Evolutionary conservation across 768 basidiomycete genomes (phyloP).

Genomic region (Epithele typhae): DNA sequence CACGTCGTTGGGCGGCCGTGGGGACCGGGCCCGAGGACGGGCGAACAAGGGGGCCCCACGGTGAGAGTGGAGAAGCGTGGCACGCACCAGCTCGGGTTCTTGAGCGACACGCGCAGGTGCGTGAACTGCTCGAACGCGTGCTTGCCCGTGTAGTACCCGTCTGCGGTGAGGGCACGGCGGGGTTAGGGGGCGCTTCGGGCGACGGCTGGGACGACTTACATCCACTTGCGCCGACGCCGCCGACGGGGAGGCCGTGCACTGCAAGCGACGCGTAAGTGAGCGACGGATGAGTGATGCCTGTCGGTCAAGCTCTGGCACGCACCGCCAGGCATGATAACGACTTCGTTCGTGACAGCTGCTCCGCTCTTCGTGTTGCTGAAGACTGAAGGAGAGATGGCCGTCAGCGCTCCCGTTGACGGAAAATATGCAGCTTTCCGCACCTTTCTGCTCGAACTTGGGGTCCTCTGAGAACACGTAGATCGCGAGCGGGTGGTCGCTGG

Average conservation of each 20-base stretch:
- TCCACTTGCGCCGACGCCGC: conserved; percentile 68
- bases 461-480: conserved; percentile 75
- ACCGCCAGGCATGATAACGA: conserved; percentile 57
- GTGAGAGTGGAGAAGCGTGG: neutral
- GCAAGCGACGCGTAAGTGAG: too few relatives aligned
- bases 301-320: too few relatives aligned
- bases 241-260: conserved; percentile 68
- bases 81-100: conserved; percentile 36
- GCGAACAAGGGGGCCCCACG: neutral
- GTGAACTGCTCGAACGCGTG: conserved; percentile 76
- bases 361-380: conserved; percentile 71
- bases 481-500: conserved; percentile 67
- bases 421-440: conserved; percentile 29
- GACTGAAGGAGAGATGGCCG: conserved; percentile 38
- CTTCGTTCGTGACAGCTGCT: conserved; percentile 65
- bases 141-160: conserved; percentile 69
- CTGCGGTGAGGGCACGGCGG: conserved; percentile 28
- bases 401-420: too few relatives aligned
- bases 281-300: too few relatives aligned
- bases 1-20: too few relatives aligned
- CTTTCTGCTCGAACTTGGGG: conserved; percentile 53
- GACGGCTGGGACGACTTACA: conserved; percentile 48
- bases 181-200: neutral
- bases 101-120: conserved; percentile 56
- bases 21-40: too few relatives aligned